Percentiles rank a stretch among this genome's conserved stretches.
Evolutionary conservation across 2,329 filamentous ascomycete species (phyloP).

Genomic region (Fusarium torulosum): DNA sequence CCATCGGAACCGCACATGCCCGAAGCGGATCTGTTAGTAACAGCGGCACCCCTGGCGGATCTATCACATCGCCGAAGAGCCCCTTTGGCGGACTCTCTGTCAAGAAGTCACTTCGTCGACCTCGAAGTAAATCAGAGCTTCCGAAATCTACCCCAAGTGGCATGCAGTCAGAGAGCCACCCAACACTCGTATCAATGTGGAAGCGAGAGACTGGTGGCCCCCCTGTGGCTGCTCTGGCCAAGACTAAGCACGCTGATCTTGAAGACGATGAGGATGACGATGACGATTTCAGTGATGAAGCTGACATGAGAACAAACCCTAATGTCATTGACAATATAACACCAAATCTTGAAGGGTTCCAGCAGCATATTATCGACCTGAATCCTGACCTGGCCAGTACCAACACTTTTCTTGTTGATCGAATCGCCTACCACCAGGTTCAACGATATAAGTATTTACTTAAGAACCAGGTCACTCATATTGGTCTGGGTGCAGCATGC

Average conservation of each 20-base stretch:
- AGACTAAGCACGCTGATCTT: constrained; percentile 38
- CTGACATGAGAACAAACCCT: constrained; percentile 71
- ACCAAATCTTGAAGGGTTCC: constrained; percentile 82
- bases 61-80: constrained; percentile 67
- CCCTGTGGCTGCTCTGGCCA: constrained; percentile 63
- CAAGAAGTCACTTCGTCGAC: constrained; percentile 64
- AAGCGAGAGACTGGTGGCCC: constrained; percentile 64
- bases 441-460: constrained; percentile 83
- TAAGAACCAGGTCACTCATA: constrained; percentile 77
- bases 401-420: constrained; percentile 76
- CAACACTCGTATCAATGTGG: constrained; percentile 64
- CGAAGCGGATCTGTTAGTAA: constrained; percentile 72
- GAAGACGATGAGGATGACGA: constrained; percentile 69
- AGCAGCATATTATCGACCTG: constrained; percentile 76
- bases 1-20: constrained; percentile 68
- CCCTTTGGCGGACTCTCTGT: constrained; percentile 60
- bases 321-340: constrained; percentile 75
- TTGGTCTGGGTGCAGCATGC: constrained; percentile 72
- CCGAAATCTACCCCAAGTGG: constrained; percentile 54
- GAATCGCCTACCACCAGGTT: constrained; percentile 85
- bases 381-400: constrained; percentile 76
- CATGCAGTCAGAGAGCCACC: constrained; percentile 53
- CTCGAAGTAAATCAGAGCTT: constrained; percentile 67
- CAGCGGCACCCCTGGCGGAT: constrained; percentile 64
- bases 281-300: constrained; percentile 67